Conservation (phyloP, 805 yeast genomes). For the Metschnikowia matae region DNA sequence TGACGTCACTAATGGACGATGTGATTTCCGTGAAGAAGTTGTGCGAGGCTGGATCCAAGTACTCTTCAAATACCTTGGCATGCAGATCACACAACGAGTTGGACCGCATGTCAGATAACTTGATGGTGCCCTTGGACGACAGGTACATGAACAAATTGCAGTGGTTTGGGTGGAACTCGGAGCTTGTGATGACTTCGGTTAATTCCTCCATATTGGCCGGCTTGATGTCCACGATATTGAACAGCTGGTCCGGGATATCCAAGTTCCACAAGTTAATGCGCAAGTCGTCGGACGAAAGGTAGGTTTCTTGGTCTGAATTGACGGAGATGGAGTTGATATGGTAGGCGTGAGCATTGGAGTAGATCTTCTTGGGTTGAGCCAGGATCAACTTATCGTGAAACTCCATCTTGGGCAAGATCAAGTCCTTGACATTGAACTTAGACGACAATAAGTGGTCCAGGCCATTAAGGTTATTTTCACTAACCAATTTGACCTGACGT, state of each 20-base stretch:
- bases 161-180: constrained; percentile 90
- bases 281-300: constrained; percentile 86
- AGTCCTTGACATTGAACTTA: constrained; percentile 31
- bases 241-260: constrained; percentile 89
- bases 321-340: constrained; percentile 94
- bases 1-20: constrained; percentile 87
- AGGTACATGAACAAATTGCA: constrained; percentile 96
- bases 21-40: constrained; percentile 97
- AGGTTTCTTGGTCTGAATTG: constrained; percentile 95
- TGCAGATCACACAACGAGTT: constrained; percentile 91
- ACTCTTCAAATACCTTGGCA: constrained; percentile 85
- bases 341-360: constrained; percentile 95
- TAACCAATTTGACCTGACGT: constrained; percentile 84
- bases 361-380: constrained; percentile 88
- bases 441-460: constrained; percentile 22
- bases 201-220: constrained; percentile 98
- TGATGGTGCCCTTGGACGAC: constrained; percentile 91
- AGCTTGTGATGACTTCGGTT: constrained; percentile 94
- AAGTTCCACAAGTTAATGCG: constrained; percentile 95
- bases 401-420: constrained; percentile 84
- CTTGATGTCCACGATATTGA: constrained; percentile 95
- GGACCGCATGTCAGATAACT: constrained; percentile 93
- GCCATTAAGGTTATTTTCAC: constrained; percentile 71
- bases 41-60: constrained; percentile 86
- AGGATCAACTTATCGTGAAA: constrained; percentile 92